These are phyloP conservation scores for Tylopilus sp. DNA, from an alignment of 768 basidiomycete species.

Conservation along the genomic window DNA sequence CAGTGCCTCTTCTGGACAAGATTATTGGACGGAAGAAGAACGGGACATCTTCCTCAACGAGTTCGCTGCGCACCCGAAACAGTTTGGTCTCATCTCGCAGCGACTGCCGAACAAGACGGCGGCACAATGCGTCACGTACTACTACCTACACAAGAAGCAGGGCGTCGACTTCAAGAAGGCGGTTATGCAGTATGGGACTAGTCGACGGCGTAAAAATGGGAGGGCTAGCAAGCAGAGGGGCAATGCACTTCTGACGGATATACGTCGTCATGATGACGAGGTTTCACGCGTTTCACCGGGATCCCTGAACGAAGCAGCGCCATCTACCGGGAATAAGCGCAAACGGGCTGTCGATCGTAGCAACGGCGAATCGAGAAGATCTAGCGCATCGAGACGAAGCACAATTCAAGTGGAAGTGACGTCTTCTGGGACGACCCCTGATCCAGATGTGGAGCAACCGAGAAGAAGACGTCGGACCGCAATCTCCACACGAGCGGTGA, in stretches of 20 bases:
- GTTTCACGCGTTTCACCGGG: conserved; percentile 26
- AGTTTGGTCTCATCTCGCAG: conserved; percentile 90
- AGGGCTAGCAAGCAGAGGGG: conserved; percentile 74
- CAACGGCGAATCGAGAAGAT: conserved; percentile 35
- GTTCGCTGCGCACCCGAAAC: conserved; percentile 85
- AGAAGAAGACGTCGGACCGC: conserved; percentile 39
- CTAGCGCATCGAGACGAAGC: conserved; percentile 36
- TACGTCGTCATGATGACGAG: conserved; percentile 67
- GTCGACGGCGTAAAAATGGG: conserved; percentile 58
- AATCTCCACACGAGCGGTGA: conserved; percentile 25
- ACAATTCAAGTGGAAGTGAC: conserved; percentile 46
- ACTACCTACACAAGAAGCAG: conserved; percentile 92
- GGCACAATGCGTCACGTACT: conserved; percentile 87
- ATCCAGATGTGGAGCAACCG: conserved; percentile 63
- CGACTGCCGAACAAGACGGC: conserved; percentile 80
- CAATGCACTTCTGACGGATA: conserved; percentile 77
- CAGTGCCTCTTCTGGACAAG: conserved; percentile 63
- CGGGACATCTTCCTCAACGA: conserved; percentile 73
- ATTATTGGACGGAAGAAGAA: conserved; percentile 88
- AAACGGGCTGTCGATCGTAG: conserved; percentile 34
- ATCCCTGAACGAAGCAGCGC: conserved; percentile 18
- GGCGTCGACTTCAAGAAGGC: conserved; percentile 81
- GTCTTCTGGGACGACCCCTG: conserved; percentile 49
- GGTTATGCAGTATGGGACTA: conserved; percentile 60
- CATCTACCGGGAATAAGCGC: conserved; percentile 38